These are phyloP conservation scores for Nicotiana benthamiana DNA, from an alignment of 257 asterid species.

Conservation along the genomic window DNA sequence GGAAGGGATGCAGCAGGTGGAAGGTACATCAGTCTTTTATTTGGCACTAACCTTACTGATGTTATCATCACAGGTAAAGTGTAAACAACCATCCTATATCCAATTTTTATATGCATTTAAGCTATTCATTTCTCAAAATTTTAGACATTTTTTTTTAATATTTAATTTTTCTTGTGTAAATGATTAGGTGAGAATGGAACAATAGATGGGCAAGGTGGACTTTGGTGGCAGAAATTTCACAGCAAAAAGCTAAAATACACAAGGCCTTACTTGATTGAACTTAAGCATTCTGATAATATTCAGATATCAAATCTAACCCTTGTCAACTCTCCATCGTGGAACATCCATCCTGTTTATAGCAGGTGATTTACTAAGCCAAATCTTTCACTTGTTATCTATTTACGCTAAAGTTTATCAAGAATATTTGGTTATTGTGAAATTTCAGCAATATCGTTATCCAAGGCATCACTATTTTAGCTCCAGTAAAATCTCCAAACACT, in stretches of 20 bases:
- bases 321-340: slow-evolving; percentile 64
- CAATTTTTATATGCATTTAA: not conserved
- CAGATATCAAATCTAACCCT: slow-evolving; percentile 45
- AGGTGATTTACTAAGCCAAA: slow-evolving; percentile 26
- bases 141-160: not conserved
- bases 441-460: slow-evolving; percentile 44
- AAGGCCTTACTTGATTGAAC: slow-evolving; percentile 46
- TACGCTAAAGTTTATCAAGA: not conserved
- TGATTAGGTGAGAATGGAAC: slow-evolving; percentile 69
- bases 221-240: slow-evolving; percentile 77
- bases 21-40: slow-evolving; percentile 56
- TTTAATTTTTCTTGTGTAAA: not conserved
- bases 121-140: not conserved
- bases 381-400: not conserved
- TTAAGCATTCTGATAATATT: slow-evolving; percentile 46
- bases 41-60: slow-evolving; percentile 49
- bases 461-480: slow-evolving; percentile 52
- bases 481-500: slow-evolving; percentile 57
- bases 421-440: slow-evolving; percentile 5
- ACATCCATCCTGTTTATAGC: slow-evolving; percentile 69
- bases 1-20: slow-evolving; percentile 65
- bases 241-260: slow-evolving; percentile 48
- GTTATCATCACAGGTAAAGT: slow-evolving; percentile 51
- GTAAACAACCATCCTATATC: not conserved
- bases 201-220: slow-evolving; percentile 62